Base-by-base conservation (phyloP, 2,329 filamentous ascomycete species). In the Fusarium keratoplasticum region DNA sequence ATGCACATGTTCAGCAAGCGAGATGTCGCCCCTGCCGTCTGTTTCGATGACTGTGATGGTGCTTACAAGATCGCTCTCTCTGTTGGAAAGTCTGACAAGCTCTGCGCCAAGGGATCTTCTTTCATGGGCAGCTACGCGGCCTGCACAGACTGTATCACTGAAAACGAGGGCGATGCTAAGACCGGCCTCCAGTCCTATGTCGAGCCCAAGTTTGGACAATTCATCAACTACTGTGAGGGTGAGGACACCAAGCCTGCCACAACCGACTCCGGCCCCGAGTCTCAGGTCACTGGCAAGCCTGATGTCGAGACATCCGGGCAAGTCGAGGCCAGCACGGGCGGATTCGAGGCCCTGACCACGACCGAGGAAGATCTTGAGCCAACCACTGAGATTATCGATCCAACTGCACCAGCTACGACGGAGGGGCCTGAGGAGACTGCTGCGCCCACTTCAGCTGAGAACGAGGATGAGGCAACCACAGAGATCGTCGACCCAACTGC, bases 41-140 rank as follows among this genome's bases (percentile, higher is more conserved):
- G 91, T 79, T 92, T 80, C 70, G 81, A 81, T 6, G 54, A 76
- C 0, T 93, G 91, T 79, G 87, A 91, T 71, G 83, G 85, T 33
- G 85, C 85, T 18, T 84, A 80, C 36, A 50, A 85, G 4, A 86
- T 88, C 73, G 88, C 83, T 0, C 82, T 88, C 64, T 73, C 68
- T 0, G 70, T 82, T 2, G 91, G 91, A 29, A 89, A 90, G 76
- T 79, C 77, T 0, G 69, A 82, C 0, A 73, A 54, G 0, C 84
- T 92, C 1, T 92, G 91, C 77, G 72, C 62, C 0, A 0, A 60
- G 0, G 78, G 60, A 8, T 89, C 88, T 0, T 66, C 79, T 0
- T 92, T 90, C 80, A 54, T 58, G 4, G 54, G 61, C 0, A 78
- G 78, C 25, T 81, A 84, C 13, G 18, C 60, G 0, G 50, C 64